phyloP scores from a whole-genome alignment of 2,329 filamentous ascomycete species.

The Ceratocystis alfenasii region DNA sequence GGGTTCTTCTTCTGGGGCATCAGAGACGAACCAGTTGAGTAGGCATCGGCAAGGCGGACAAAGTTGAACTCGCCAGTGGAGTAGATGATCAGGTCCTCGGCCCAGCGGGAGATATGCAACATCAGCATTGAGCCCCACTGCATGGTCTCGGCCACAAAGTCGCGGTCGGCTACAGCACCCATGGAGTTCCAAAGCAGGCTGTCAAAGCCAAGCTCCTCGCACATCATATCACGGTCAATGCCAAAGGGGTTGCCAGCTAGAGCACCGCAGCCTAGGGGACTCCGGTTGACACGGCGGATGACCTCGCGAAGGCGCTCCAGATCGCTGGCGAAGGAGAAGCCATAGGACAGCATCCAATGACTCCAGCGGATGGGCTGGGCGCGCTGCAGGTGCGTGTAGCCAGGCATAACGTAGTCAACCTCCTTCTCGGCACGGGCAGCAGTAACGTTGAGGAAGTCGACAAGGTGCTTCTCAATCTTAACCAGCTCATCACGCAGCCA shows the following conservation, averaged over 20 bases:
- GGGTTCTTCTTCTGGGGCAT: slow-evolving; percentile 83
- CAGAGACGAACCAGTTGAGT: slow-evolving; percentile 61
- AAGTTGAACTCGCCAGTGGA: slow-evolving; percentile 65
- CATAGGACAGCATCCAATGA: slow-evolving; percentile 71
- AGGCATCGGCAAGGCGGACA: slow-evolving; percentile 63
- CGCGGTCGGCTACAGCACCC: slow-evolving; percentile 61
- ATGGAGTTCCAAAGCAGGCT: slow-evolving; percentile 65
- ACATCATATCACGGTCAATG: slow-evolving; percentile 68
- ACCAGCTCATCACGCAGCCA: slow-evolving; percentile 70
- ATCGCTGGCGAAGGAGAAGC: slow-evolving; percentile 57
- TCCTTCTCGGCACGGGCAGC: slow-evolving; percentile 59
- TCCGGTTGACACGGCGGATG: slow-evolving; percentile 59
- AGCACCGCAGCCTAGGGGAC: slow-evolving; percentile 62
- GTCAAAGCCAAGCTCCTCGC: slow-evolving; percentile 69
- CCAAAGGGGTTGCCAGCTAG: slow-evolving; percentile 72
- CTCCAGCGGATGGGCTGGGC: slow-evolving; percentile 70
- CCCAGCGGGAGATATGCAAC: slow-evolving; percentile 68
- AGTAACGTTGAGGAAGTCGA: slow-evolving; percentile 57
- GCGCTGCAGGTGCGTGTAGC: slow-evolving; percentile 78
- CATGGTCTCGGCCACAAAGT: slow-evolving; percentile 72
- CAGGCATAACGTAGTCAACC: slow-evolving; percentile 62
- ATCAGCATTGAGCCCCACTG: slow-evolving; percentile 70
- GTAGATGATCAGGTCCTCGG: slow-evolving; percentile 80
- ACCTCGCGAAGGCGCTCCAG: slow-evolving; percentile 66
- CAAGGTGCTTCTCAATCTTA: slow-evolving; percentile 55